Base-by-base conservation (phyloP, 1,139 yeast genomes). In the Diutina sp. region DNA sequence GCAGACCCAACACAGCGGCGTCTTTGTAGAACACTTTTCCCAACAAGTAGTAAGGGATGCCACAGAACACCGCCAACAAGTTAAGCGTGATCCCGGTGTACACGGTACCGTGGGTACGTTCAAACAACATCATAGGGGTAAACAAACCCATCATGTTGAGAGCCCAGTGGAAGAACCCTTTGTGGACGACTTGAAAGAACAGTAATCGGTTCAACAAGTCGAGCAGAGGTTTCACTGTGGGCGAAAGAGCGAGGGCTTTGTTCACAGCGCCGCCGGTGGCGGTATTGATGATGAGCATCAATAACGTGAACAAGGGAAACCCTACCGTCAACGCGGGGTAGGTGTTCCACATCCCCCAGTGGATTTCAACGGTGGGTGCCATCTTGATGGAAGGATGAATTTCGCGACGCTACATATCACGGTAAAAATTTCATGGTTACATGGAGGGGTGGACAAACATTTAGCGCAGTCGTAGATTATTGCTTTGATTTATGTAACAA, bases 51-150 rank as follows among this genome's bases (percentile, higher is more conserved):
- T 82, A 88, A 38, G 82, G 80, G 29, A 90, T 66, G 5, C 87
- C 97, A 0, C 93, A 78, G 8, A 83, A 69, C 0, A 86, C 84
- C 0, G 96, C 87, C 58, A 87, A 70, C 32, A 87, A 73, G 67
- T 90, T 89, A 58, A 91, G 73, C 25, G 90, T 85, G 56, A 91
- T 76, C 1, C 96, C 97, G 2, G 97, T 87, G 66, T 88, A 82
- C 1, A 91, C 85, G 0, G 98, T 90, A 9, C 98, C 98, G 63
- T 90, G 87, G 35, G 72, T 69, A 57, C 76, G 73, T 71, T 91
- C 98, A 69, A 85, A 90, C 56, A 79, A 74, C 38, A 87, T 72
- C 65, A 90, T 71, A 6, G 91, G 90, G 0, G 83, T 71, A 56
- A 76, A 70, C 54, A 90, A 67, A 0, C 86, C 79, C 52, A 82